These are phyloP conservation scores for Emergomyces africanus DNA, from an alignment of 2,329 filamentous ascomycete species.

Conservation along the genomic window DNA sequence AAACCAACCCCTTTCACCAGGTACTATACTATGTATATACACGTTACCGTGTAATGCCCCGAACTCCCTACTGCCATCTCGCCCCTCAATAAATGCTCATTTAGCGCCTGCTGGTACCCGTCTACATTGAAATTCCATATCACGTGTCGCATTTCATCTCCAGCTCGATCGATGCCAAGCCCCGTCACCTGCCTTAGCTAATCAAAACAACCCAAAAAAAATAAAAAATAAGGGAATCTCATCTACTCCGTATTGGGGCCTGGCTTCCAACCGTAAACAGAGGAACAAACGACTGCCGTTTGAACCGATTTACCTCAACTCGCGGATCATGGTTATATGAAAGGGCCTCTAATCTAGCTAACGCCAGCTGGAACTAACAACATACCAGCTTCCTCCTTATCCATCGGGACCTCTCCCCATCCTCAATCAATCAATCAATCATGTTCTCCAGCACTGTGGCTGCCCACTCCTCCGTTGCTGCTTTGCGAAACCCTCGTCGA, in stretches of 20 bases:
- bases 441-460: constrained; percentile 29
- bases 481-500: constrained; percentile 23
- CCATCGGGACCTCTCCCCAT: not conserved
- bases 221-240: not conserved
- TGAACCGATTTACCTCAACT: no score
- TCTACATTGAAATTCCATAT: no score
- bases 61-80: no score
- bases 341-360: not conserved
- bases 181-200: not conserved
- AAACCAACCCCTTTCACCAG: no score
- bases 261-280: not conserved
- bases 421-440: constrained; percentile 3
- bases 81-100: no score
- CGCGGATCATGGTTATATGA: not conserved
- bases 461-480: constrained; percentile 6
- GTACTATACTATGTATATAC: no score
- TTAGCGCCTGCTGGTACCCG: no score
- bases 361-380: not conserved
- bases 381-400: not conserved
- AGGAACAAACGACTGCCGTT: no score
- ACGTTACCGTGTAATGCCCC: no score
- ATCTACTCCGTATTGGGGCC: not conserved
- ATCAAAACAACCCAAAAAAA: not conserved
- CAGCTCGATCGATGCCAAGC: no score
- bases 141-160: no score